These are phyloP conservation scores for Nidularia pulvinata DNA, from an alignment of 768 basidiomycete genomes.

Conservation along the genomic window DNA sequence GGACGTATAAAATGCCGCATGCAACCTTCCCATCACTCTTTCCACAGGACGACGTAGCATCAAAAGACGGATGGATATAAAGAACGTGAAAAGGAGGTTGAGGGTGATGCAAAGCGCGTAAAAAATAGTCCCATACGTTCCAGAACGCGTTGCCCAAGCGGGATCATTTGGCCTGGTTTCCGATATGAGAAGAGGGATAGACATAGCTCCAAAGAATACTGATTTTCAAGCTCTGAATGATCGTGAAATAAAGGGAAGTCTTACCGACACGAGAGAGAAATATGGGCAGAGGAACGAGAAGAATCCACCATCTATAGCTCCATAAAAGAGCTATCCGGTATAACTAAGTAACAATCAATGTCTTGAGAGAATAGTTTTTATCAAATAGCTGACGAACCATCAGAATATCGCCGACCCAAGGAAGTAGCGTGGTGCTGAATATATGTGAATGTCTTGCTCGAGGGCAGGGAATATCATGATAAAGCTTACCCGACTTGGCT, in stretches of 20 bases:
- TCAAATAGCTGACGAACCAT: slow-evolving; percentile 18
- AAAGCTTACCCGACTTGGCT: slow-evolving; percentile 26
- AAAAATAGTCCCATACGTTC: slow-evolving; percentile 17
- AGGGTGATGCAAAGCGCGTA: slow-evolving; percentile 24
- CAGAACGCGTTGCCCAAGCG: slow-evolving; percentile 8
- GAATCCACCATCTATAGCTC: slow-evolving; percentile 24
- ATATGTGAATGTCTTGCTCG: too few species aligned
- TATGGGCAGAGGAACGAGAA: slow-evolving; percentile 19
- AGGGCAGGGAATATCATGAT: not conserved
- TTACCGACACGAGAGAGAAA: slow-evolving; percentile 31
- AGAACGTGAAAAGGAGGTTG: slow-evolving; percentile 23
- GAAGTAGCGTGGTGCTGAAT: slow-evolving; percentile 23
- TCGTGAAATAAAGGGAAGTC: not conserved
- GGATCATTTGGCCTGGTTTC: slow-evolving; percentile 12
- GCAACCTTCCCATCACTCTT: slow-evolving; percentile 27
- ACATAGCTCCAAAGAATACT: slow-evolving; percentile 19
- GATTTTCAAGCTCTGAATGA: not conserved
- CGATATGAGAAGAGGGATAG: slow-evolving; percentile 28
- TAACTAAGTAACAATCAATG: slow-evolving; percentile 3
- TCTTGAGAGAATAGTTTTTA: not conserved
- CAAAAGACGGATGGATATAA: slow-evolving; percentile 25
- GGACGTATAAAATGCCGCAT: slow-evolving; percentile 35
- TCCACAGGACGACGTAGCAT: slow-evolving; percentile 29
- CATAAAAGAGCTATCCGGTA: slow-evolving; percentile 32
- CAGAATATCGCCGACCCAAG: slow-evolving; percentile 33